Percentiles rank a stretch among this genome's conserved stretches.
These are phyloP conservation scores for Phlebiopsis gigantea DNA, from an alignment of 768 basidiomycete genomes.

Conservation along the genomic window DNA sequence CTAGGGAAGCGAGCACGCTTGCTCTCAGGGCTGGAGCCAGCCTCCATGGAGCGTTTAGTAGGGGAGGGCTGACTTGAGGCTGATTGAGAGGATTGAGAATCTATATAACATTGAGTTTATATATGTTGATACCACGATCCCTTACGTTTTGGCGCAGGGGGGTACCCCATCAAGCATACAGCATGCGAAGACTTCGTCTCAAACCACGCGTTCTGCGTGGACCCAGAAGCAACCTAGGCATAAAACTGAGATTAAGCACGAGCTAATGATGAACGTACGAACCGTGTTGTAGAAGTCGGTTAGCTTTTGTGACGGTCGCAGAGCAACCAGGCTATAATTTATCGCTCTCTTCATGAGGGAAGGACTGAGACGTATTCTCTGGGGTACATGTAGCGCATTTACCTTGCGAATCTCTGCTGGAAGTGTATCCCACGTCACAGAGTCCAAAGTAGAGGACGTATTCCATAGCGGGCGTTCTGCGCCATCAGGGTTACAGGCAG, in stretches of 20 bases:
- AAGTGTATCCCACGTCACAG: conserved; percentile 53
- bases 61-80: neutral
- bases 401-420: conserved; percentile 62
- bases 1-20: neutral
- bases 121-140: neutral
- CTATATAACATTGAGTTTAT: neutral
- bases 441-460: conserved; percentile 18
- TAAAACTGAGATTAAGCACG: neutral
- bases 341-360: conserved; percentile 47
- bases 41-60: neutral
- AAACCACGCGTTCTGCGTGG: conserved; percentile 54
- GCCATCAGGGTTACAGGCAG: conserved; percentile 50
- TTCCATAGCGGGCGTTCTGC: conserved; percentile 55
- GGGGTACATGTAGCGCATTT: conserved; percentile 2
- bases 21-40: conserved; percentile 1
- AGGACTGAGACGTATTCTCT: neutral
- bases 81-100: neutral
- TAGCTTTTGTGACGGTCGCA: conserved; percentile 42
- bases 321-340: conserved; percentile 44
- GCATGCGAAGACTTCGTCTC: conserved; percentile 32
- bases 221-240: conserved; percentile 31
- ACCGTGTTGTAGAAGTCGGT: conserved; percentile 48
- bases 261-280: conserved; percentile 16
- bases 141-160: conserved; percentile 31
- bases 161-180: conserved; percentile 45